Base-by-base conservation (phyloP, 2,329 filamentous ascomycete genomes). In the Diplodia sapinea region DNA sequence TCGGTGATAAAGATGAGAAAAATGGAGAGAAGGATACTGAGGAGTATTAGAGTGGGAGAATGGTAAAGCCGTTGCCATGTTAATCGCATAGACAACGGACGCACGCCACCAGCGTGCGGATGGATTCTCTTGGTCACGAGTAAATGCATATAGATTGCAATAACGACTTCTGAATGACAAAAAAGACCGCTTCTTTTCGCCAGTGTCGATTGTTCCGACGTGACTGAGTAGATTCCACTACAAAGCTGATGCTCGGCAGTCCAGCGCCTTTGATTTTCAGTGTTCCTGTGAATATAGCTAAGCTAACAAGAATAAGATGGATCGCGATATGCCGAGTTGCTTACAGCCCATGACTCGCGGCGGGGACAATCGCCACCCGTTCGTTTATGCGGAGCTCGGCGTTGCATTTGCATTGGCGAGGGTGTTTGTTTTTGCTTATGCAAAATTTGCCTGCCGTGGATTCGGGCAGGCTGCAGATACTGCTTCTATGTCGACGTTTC, bases 131-230 rank as follows among this genome's bases (percentile, higher is more conserved):
- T 26, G 29, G 43, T 51, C 59, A 62, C 33, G 59, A 62, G 13
- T 51, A 38, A 50, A 62, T 62, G 59, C 59, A 62, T 62, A 62
- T 62, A 62, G 59, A 62, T 62, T 62, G 59, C 59, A 62, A 51
- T 62, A 50, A 62, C 59, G 59, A 62, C 49, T 50, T 51, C 59
- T 50, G 59, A 62, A 62, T 51, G 59, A 62, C 23, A 56, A 57
- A 59, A 59, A 59, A 59, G 55, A 9, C 55, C 15, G 9, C 17
- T 56, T 56, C 33, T 38, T 8, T 12, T n/a, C n/a, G n/a, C 17
- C 52, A n/a, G 17, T n/a, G 52, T 8, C 15, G 2, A 47, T 8
- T 47, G 17, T 47, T 20, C 23, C 23, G 23, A 23, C 23, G 23
- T 23, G 23, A 23, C 23, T 23, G 23, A 23, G 23, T 23, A 23